Conservation (phyloP, 2,329 filamentous ascomycete genomes). For the Fusarium sp. region DNA sequence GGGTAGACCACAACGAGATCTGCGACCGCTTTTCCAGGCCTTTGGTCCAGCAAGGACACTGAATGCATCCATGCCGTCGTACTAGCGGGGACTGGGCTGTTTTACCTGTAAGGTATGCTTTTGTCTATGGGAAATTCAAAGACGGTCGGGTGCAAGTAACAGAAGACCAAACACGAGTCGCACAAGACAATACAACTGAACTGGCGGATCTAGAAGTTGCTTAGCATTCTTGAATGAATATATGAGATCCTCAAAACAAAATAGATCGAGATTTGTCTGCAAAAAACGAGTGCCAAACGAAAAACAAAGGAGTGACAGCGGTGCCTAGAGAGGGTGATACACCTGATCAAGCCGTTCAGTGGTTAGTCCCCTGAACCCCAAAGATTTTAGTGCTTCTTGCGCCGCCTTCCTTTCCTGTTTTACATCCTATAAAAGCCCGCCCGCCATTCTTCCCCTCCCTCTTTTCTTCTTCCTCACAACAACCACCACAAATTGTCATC, state of each 20-base stretch:
- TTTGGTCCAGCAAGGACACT: not conserved
- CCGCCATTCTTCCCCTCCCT: not conserved
- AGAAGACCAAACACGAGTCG: too few species aligned
- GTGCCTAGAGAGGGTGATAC: not conserved
- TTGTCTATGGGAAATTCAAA: not conserved
- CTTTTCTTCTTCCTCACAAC: not conserved
- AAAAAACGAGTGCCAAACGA: not conserved
- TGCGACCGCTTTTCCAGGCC: not conserved
- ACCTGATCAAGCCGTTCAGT: not conserved
- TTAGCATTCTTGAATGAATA: too few species aligned
- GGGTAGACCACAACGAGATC: not conserved
- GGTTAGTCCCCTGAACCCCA: not conserved
- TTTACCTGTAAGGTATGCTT: not conserved
- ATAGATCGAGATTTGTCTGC: fast-evolving
- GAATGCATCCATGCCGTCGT: fast-evolving
- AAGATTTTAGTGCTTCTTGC: not conserved
- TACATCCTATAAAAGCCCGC: not conserved
- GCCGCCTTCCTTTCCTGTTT: not conserved
- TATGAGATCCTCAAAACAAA: not conserved
- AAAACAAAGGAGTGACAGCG: not conserved
- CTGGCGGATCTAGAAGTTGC: fast-evolving
- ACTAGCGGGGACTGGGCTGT: fast-evolving
- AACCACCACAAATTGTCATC: not conserved
- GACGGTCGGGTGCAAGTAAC: too few species aligned
- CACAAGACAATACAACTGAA: too few species aligned